Evolutionary conservation across 2,329 filamentous ascomycete species (phyloP).

Genomic region (Fusarium graminum): DNA sequence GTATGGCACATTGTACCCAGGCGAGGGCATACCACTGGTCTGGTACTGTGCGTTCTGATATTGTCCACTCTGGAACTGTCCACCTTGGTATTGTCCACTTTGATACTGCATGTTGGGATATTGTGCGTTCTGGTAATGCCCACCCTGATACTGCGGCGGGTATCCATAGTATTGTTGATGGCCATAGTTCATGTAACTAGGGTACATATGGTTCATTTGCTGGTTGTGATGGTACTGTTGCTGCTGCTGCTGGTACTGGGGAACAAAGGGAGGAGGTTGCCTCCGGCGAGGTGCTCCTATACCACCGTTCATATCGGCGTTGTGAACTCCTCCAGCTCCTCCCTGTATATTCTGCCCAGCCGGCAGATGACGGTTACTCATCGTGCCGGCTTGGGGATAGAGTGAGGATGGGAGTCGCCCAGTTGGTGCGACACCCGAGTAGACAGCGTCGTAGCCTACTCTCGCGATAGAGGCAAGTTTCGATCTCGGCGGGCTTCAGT

Average conservation of each 20-base stretch:
- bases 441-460: slow-evolving; percentile 38
- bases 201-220: slow-evolving; percentile 63
- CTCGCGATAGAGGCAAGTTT: slow-evolving; percentile 28
- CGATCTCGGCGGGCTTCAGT: slow-evolving; percentile 37
- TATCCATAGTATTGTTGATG: slow-evolving; percentile 64
- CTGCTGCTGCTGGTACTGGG: slow-evolving; percentile 54
- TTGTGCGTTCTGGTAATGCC: slow-evolving; percentile 49
- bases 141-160: slow-evolving; percentile 65
- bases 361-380: slow-evolving; percentile 82
- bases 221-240: slow-evolving; percentile 57
- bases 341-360: slow-evolving; percentile 76
- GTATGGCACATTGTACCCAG: slow-evolving; percentile 57
- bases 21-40: slow-evolving; percentile 56
- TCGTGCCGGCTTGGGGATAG: slow-evolving; percentile 76
- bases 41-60: slow-evolving; percentile 44
- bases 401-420: slow-evolving; percentile 53
- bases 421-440: slow-evolving; percentile 53
- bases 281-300: slow-evolving; percentile 57
- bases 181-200: slow-evolving; percentile 65
- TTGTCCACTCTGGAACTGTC: slow-evolving; percentile 61
- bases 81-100: slow-evolving; percentile 37
- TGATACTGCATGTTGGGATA: slow-evolving; percentile 46
- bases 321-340: slow-evolving; percentile 53
- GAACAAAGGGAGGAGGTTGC: slow-evolving; percentile 55
- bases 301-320: slow-evolving; percentile 54